Evolutionary conservation across 2,329 filamentous ascomycete genomes (phyloP), one percentile per base, ranked within the genome.

Genomic region (Trichoderma gracile): DNA sequence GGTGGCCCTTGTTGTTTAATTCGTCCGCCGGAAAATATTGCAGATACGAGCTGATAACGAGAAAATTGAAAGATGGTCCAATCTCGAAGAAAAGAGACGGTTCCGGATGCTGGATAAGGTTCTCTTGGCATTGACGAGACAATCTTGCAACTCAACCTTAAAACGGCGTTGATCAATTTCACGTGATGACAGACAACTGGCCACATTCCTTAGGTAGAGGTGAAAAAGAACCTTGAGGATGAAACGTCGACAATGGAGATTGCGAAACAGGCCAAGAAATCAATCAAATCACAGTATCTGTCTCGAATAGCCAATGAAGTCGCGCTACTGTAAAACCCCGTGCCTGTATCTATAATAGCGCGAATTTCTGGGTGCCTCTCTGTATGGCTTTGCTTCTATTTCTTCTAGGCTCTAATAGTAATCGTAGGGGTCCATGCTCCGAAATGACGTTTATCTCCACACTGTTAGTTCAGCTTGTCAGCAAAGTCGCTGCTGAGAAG

Each of bases 51-150:
- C 54, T 55, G 54, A 45, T 56, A 56, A 56, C 14, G 21, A 12
- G 27, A 21, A 14, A 14, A 23, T 19, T 17, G 25, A 33, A 15
- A 30, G n/a, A 23, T n/a, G n/a, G 17, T n/a, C 38, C 14, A 38
- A 38, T 10, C 19, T 38, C 15, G 23, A n/a, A 42, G 25, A 23
- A 40, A 42, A n/a, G 17, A 25, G 5, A 45, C 47, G 47, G 47
- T 45, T 61, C 43, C 47, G 47, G 33, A 47, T 60, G 57, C 46
- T 60, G 45, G 38, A 42, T 53, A 61, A 52, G 25, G 25, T 53
- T 53, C 25, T 3, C 42, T 21, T 30, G 46, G 30, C 47, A 40
- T 15, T 49, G 40, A 40, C 17, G 47, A 61, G 58, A 53, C 27
- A 52, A 53, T 61, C 47, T n/a, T n/a, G n/a, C n/a, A n/a, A n/a